phyloP scores from a whole-genome alignment of 2,329 filamentous ascomycete genomes.

The Dactylellina cionopaga region DNA sequence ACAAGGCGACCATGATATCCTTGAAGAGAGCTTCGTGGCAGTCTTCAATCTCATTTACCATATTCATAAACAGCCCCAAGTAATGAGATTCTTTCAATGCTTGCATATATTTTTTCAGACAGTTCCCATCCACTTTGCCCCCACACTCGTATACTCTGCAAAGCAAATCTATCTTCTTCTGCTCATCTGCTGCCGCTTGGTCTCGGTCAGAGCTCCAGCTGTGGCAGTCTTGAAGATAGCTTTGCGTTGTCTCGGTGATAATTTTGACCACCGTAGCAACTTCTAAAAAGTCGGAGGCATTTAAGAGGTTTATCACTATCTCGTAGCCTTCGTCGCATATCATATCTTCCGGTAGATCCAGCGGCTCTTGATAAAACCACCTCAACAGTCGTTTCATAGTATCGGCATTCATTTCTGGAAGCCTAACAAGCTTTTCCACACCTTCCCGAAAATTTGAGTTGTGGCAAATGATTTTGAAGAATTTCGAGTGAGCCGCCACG shows the following conservation, averaged over 20 bases:
- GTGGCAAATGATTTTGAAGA: conserved; percentile 37
- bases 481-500: conserved; percentile 21
- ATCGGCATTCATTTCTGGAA: conserved; percentile 23
- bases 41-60: conserved; percentile 40
- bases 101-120: conserved; percentile 20
- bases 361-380: conserved; percentile 28
- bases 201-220: conserved; percentile 23
- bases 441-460: conserved; percentile 34
- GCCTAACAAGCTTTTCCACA: conserved; percentile 2
- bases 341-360: conserved; percentile 19
- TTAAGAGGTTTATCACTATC: conserved; percentile 9
- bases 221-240: conserved; percentile 12
- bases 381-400: not conserved
- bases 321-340: conserved; percentile 25
- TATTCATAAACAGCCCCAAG: conserved; percentile 38
- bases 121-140: conserved; percentile 2
- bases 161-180: conserved; percentile 41
- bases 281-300: conserved; percentile 38
- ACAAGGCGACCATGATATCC: conserved; percentile 41
- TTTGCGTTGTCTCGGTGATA: not conserved
- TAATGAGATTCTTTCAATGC: conserved; percentile 24
- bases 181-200: conserved; percentile 22
- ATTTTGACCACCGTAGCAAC: conserved; percentile 2
- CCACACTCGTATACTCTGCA: conserved; percentile 44
- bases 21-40: conserved; percentile 27